Evolutionary conservation across 2,329 filamentous ascomycete species (phyloP).

Genomic region (Trichothecium sympodiale): DNA sequence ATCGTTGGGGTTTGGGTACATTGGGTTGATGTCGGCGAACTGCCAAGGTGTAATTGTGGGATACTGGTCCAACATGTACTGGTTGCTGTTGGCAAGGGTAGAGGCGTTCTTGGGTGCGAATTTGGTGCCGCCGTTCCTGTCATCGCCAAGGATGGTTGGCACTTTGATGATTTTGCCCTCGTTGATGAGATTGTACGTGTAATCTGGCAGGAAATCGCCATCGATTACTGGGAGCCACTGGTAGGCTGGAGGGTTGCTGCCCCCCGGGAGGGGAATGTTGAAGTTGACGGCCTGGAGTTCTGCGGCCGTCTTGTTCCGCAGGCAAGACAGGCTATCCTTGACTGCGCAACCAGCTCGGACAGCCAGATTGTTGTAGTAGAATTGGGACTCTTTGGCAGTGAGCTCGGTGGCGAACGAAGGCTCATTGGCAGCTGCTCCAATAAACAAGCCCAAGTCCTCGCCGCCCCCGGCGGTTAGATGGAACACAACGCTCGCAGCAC

Average conservation of each 20-base stretch:
- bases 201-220: slow-evolving; percentile 35
- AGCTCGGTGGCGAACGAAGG: slow-evolving; percentile 39
- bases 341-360: slow-evolving; percentile 29
- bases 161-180: slow-evolving; percentile 40
- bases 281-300: slow-evolving; percentile 31
- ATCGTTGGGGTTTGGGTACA: slow-evolving; percentile 23
- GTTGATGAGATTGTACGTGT: slow-evolving; percentile 35
- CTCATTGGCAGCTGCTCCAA: slow-evolving; percentile 37
- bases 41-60: slow-evolving; percentile 19
- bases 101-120: slow-evolving; percentile 20
- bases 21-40: slow-evolving; percentile 17
- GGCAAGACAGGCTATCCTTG: slow-evolving; percentile 29
- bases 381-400: slow-evolving; percentile 34
- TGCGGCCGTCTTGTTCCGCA: slow-evolving; percentile 28
- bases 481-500: slow-evolving; percentile 52
- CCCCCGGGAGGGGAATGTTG: slow-evolving; percentile 21
- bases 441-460: slow-evolving; percentile 35
- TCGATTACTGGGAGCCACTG: slow-evolving; percentile 47
- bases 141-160: slow-evolving; percentile 36
- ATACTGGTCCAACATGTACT: slow-evolving; percentile 21
- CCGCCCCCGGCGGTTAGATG: slow-evolving; percentile 49
- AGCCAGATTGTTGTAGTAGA: slow-evolving; percentile 39
- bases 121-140: slow-evolving; percentile 25
- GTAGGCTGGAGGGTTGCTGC: slow-evolving; percentile 27
- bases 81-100: slow-evolving; percentile 19